Evolutionary conservation across 768 basidiomycete species (phyloP), one percentile per base, ranked within the genome.

Genomic region (Suillus alpinus): DNA sequence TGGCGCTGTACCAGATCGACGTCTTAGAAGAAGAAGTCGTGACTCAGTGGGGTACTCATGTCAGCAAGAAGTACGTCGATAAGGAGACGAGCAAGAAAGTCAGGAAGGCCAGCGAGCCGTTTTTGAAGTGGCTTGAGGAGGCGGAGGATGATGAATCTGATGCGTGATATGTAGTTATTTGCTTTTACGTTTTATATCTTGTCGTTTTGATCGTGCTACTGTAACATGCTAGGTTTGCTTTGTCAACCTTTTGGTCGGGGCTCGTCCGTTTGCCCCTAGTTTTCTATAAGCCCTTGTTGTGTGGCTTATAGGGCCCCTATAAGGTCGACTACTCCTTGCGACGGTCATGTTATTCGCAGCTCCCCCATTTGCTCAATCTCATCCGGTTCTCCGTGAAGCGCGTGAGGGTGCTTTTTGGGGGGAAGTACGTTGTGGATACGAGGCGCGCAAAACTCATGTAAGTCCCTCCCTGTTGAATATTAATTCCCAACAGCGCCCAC

Each of bases 41-140:
- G 55, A 86, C 81, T 10, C 87, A 94, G 64, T 97, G 95, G 95
- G 94, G 95, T 9, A 96, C 93, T 4, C 95, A 96, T 67, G 92
- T 95, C 71, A 92, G 89, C 77, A 96, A 91, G 82, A 97, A 98
- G 78, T 96, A 94, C 70, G 92, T 95, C 51, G 92, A 95, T 76
- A 94, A 91, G 76, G 95, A 98, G 31, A 89, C 85, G 49, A 92
- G 89, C 75, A 98, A 98, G 85, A 94, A 86, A 77, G 94, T 99
- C 56, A 83, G 95, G 67, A 95, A 95, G 80, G 94, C 94, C 14
- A 90, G 91, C 65, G 94, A 93, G 73, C 94, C 95, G 0, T 98
- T 98, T 81, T 77, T 98, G 71, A 94, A 95, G 86, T 96, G 94
- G 94, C 84, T 96, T 23, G 88, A 87, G 59, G 92, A 94, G 72